These are phyloP conservation scores for Sicyos baderoa DNA, from an alignment of 306 rosid genomes.

Conservation along the genomic window DNA sequence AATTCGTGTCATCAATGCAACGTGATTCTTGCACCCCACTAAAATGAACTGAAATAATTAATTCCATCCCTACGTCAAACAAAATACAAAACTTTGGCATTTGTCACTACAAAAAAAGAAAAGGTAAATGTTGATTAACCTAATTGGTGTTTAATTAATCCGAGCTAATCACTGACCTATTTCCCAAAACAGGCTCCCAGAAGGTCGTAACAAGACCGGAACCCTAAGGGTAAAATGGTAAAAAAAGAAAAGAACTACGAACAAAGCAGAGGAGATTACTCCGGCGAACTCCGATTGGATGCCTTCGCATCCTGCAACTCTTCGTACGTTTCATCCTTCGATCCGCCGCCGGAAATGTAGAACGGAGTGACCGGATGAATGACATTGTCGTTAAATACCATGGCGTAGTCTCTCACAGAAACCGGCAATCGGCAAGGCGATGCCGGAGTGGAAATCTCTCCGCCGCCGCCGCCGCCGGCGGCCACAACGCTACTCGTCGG, in stretches of 20 bases:
- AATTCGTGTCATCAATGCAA: too few species aligned
- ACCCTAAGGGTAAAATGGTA: conserved; percentile 2
- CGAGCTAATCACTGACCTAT: background rate
- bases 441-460: conserved; percentile 33
- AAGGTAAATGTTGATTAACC: background rate
- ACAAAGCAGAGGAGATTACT: conserved; percentile 21
- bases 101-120: background rate
- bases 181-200: background rate
- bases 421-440: conserved; percentile 19
- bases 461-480: conserved; percentile 22
- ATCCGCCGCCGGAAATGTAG: conserved; percentile 14
- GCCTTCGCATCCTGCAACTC: conserved; percentile 27
- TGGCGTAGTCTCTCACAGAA: conserved; percentile 4
- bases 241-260: background rate
- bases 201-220: background rate
- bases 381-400: background rate
- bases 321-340: conserved; percentile 5
- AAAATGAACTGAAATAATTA: background rate
- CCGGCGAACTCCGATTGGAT: conserved; percentile 24
- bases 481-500: conserved; percentile 23
- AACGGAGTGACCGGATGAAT: background rate
- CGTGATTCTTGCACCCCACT: background rate
- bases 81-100: background rate
- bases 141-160: background rate
- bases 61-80: background rate